Base-by-base conservation (phyloP, 2,329 filamentous ascomycete species). In the Escovopsis weberi region DNA sequence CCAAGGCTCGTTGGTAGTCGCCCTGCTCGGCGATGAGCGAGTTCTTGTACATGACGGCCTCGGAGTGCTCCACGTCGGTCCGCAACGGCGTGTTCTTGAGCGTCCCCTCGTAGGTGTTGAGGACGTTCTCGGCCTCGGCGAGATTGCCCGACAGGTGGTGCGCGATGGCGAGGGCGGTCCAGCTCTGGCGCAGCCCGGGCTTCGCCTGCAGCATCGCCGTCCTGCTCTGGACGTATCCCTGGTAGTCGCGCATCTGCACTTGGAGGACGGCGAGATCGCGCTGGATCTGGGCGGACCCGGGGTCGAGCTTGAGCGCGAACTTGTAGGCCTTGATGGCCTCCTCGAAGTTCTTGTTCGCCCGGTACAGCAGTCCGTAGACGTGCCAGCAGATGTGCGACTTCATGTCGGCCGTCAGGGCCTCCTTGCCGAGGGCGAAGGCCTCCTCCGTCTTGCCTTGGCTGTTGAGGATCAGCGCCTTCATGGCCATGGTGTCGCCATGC, bases 371-470 rank as follows among this genome's bases (percentile, higher is more conserved):
- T 30, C 93, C 91, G 61, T 96, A 98, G 47, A 98, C 91, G 64
- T 98, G 93, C 91, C 91, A 98, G 71, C 88, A 96, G 55, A 98
- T 88, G 65, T 96, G 89, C 55, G 88, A 95, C 69, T 93, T 95
- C 88, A 98, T 96, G 61, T 96, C 88, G 55, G 88, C 86, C 51
- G 82, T 87, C 54, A 98, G 72, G 32, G 93, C 91, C 51, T 87
- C 76, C 67, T 95, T 98, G 56, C 85, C 89, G 46, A 98, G 73
- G 38, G 80, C 77, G 60, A 98, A 98, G 1, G 93, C 93, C 66
- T 98, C 91, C 45, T 94, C 86, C 28, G 82, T 80, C 65, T 94
- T 89, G 53, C 87, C 86, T 64, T 89, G 82, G 37, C 84, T 82
- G 62, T 94, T 96, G 63, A 96, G 77, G 52, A 96, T 95, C 52